phyloP scores from a whole-genome alignment of 176 grass and related monocot species.

The Phyllostachys edulis region DNA sequence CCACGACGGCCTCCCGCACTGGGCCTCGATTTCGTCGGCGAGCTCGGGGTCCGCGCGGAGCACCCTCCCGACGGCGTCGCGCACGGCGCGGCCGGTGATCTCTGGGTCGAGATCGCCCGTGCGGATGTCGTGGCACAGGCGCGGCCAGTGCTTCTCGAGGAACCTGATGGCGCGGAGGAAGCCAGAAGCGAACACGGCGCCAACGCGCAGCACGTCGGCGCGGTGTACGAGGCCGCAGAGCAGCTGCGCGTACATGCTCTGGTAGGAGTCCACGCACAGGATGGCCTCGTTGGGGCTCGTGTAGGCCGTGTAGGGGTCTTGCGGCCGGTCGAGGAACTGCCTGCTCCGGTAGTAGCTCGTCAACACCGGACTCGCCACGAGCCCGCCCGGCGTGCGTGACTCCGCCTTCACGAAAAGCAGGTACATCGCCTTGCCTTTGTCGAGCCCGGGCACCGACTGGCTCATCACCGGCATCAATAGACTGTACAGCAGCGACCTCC shows the following conservation, averaged over 20 bases:
- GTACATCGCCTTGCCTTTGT: conserved; percentile 96
- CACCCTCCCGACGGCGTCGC: conserved; percentile 58
- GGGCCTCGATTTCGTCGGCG: conserved; percentile 62
- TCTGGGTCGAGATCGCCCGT: conserved; percentile 60
- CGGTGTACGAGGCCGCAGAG: conserved; percentile 85
- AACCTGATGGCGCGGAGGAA: conserved; percentile 91
- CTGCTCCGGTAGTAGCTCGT: conserved; percentile 95
- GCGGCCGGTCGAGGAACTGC: conserved; percentile 75
- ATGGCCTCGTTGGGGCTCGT: conserved; percentile 91
- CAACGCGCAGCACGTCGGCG: conserved; percentile 76
- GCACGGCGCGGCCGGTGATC: conserved; percentile 67
- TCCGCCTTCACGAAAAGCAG: conserved; percentile 86
- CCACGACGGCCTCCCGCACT: conserved; percentile 69
- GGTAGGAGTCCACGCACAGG: conserved; percentile 87
- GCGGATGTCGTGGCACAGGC: conserved; percentile 76
- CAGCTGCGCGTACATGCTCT: conserved; percentile 97
- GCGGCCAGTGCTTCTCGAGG: conserved; percentile 84
- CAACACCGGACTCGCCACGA: conserved; percentile 72
- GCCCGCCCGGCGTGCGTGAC: conserved; percentile 77
- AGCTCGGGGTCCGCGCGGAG: conserved; percentile 59
- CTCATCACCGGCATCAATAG: conserved; percentile 94
- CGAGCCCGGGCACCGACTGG: conserved; percentile 67
- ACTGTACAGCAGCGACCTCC: conserved; percentile 73
- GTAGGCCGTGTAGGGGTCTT: conserved; percentile 74
- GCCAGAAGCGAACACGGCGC: conserved; percentile 88